phyloP scores from a whole-genome alignment of 164 flowering plant species.

The Buxus sempervirens region DNA sequence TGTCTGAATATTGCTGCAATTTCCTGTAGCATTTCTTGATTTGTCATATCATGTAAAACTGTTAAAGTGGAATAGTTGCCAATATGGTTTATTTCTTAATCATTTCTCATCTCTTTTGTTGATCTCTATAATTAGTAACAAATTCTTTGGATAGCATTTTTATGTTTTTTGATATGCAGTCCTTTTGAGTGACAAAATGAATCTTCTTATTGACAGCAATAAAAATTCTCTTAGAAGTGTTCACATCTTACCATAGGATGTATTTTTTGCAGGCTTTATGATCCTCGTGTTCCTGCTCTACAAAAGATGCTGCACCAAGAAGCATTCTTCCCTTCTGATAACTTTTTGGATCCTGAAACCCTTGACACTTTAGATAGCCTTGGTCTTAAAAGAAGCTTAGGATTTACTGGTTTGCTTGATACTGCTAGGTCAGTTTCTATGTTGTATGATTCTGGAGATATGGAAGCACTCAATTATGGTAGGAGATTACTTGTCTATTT shows the following conservation, averaged over 20 bases:
- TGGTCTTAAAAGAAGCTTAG: constrained; percentile 65
- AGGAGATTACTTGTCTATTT: constrained; percentile 55
- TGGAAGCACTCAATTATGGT: constrained; percentile 42
- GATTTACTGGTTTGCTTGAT: constrained; percentile 72
- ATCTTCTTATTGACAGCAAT: background rate
- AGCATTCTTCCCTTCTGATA: constrained; percentile 75
- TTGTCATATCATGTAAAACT: too few species aligned
- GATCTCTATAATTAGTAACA: background rate
- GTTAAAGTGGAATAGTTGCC: too few species aligned
- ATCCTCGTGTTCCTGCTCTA: constrained; percentile 80
- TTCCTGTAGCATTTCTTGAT: too few species aligned
- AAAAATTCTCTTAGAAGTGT: background rate
- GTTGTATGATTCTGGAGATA: constrained; percentile 51
- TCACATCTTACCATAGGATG: background rate
- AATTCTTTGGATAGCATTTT: background rate
- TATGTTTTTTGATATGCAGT: background rate
- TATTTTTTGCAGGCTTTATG: constrained; percentile 74
- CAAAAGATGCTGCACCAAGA: constrained; percentile 54
- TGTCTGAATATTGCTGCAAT: too few species aligned
- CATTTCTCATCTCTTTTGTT: background rate
- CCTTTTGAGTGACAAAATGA: background rate
- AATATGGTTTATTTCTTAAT: background rate
- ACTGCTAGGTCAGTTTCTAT: constrained; percentile 79
- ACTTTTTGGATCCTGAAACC: constrained; percentile 51
- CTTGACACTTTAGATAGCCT: constrained; percentile 59